Base-by-base conservation (phyloP, 2,329 filamentous ascomycete genomes). In the Torrubiellomyces zombiae region DNA sequence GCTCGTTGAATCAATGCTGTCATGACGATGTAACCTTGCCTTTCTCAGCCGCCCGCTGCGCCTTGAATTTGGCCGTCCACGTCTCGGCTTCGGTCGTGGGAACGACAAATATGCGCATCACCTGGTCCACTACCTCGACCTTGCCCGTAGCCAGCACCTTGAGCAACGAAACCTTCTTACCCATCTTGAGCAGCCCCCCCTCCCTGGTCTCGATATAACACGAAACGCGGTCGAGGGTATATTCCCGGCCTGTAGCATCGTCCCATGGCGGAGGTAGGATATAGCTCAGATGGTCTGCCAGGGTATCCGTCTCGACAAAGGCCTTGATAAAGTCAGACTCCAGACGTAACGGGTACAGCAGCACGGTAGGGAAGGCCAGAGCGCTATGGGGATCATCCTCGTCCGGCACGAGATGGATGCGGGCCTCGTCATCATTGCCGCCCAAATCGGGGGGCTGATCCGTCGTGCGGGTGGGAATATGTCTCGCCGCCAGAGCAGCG, bases 251-350 rank as follows among this genome's bases (percentile, higher is more conserved):
- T 2, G 62, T 51, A 31, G 63, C 55, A 10, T 48, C 42, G 40
- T 95, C 89, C 89, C 89, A 98, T 9, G 83, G 82, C 40, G 83
- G 51, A 3, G 85, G 86, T 29, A 98, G 68, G 7, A 95, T 75
- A 42, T 94, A 93, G 4, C 62, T 60, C 24, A 98, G 58, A 48
- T 94, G 85, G 36, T 86, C 73, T 6, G 61, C 63, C 15, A 94
- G 58, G 10, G 63, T 65, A 38, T 89, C 73, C 31, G 63, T 69
- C 58, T 95, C 89, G 26, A 63, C 62, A 39, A 93, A 89, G 0
- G 69, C 68, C 56, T 92, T 93, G 51, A 98, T 67, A 40, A 98
- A 89, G 49, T 98, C 89, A 2, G 72, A 78, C 56, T 95, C 74
- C 23, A 76, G 61, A 32, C 81, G 63, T 34, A 75, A 57, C 5